These are phyloP conservation scores for Jaapia argillacea DNA, from an alignment of 768 basidiomycete genomes.

Conservation along the genomic window DNA sequence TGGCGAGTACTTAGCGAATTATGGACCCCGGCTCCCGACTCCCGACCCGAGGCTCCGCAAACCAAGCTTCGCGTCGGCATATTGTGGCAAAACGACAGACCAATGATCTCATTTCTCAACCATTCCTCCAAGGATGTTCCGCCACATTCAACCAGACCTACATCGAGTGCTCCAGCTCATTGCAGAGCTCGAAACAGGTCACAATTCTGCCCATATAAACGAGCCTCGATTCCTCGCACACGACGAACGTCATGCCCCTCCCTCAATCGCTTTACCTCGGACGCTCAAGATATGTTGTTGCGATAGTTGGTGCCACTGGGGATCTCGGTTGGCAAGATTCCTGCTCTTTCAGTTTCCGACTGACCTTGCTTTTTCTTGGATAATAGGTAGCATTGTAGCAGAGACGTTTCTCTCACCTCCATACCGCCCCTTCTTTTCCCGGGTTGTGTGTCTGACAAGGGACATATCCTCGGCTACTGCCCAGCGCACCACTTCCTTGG, in stretches of 20 bases:
- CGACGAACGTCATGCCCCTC: neutral
- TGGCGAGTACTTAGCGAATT: too few species aligned
- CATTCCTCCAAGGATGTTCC: neutral
- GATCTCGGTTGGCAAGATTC: neutral
- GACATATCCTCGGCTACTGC: slow-evolving; percentile 6
- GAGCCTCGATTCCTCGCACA: neutral
- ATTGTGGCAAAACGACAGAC: too few species aligned
- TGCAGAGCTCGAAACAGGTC: neutral
- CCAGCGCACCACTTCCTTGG: slow-evolving; percentile 6
- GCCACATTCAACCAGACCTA: neutral
- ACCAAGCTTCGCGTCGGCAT: too few species aligned
- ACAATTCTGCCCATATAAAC: neutral
- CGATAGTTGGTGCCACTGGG: neutral
- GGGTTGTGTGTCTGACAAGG: slow-evolving; percentile 9
- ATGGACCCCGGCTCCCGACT: too few species aligned
- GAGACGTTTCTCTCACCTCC: neutral
- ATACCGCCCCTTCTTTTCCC: slow-evolving; percentile 7
- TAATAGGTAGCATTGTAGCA: neutral
- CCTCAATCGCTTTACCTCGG: neutral
- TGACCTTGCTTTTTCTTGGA: neutral
- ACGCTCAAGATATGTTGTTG: neutral
- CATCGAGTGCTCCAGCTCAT: neutral
- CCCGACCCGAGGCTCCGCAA: too few species aligned
- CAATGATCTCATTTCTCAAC: neutral
- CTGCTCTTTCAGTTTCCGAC: neutral